Evolutionary conservation across 2,329 filamentous ascomycete species (phyloP).

Genomic region (Annulohypoxylon truncatum): DNA sequence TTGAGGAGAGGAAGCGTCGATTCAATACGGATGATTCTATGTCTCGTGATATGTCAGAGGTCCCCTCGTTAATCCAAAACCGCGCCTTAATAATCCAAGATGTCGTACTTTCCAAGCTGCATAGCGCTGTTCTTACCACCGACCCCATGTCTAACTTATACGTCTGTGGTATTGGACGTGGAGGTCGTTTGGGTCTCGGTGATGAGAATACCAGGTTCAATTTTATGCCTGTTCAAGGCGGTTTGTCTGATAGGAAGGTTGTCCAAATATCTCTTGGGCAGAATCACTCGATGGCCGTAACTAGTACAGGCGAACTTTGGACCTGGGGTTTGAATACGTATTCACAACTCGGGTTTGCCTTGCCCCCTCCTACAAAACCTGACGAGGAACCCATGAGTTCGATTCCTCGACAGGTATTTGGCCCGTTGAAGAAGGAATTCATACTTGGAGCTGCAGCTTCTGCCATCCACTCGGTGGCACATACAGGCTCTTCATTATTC

Average conservation of each 20-base stretch:
- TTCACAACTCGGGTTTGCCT: constrained; percentile 85
- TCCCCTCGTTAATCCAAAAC: constrained; percentile 79
- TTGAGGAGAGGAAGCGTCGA: constrained; percentile 58
- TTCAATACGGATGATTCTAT: constrained; percentile 48
- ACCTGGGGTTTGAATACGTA: constrained; percentile 92
- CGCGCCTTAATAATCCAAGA: constrained; percentile 82
- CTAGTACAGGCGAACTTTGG: constrained; percentile 88
- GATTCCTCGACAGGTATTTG: constrained; percentile 88
- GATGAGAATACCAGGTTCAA: constrained; percentile 90
- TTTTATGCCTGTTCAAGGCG: constrained; percentile 84
- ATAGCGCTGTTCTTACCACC: constrained; percentile 87
- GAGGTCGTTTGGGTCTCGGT: constrained; percentile 87
- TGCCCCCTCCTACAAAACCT: constrained; percentile 73
- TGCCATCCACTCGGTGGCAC: constrained; percentile 88
- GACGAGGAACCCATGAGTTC: constrained; percentile 88
- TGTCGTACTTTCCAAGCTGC: constrained; percentile 88
- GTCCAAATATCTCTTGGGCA: constrained; percentile 85
- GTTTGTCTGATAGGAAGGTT: constrained; percentile 79
- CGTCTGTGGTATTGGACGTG: constrained; percentile 90
- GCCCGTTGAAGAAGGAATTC: constrained; percentile 85
- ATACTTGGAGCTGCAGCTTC: constrained; percentile 89
- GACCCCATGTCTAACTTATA: constrained; percentile 93
- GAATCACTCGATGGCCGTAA: constrained; percentile 89
- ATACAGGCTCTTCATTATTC: constrained; percentile 83
- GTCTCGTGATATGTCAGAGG: constrained; percentile 56